Evolutionary conservation across 495 filamentous ascomycete species (phyloP).

Genomic region (Hypoxylon subgilvum): DNA sequence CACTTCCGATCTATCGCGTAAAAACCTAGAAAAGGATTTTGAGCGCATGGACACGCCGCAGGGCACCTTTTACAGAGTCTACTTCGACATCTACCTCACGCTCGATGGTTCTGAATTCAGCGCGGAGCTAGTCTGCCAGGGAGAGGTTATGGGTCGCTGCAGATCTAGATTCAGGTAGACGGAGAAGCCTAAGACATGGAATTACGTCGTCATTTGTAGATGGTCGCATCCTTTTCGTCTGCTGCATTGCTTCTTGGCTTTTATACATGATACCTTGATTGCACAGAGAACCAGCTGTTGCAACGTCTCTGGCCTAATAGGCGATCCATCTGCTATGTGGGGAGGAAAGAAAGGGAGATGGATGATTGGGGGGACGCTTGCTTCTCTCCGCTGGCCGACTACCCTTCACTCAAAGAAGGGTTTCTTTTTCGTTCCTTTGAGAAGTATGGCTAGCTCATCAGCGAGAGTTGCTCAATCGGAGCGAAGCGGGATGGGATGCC

Average conservation of each 20-base stretch:
- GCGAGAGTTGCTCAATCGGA: constrained; percentile 12
- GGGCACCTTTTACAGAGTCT: constrained; percentile 94
- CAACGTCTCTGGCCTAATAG: constrained; percentile 13
- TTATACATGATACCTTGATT: constrained; percentile 34
- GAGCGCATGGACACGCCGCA: constrained; percentile 99
- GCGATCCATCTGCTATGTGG: constrained; percentile 7
- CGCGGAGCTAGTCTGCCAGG: constrained; percentile 96
- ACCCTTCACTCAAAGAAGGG: constrained; percentile 1
- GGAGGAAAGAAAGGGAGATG: constrained; percentile 9
- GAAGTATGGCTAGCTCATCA: constrained; percentile 10
- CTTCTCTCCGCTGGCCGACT: not conserved
- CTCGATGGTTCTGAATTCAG: constrained; percentile 98
- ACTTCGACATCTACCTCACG: constrained; percentile 84
- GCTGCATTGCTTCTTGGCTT: constrained; percentile 30
- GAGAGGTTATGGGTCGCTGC: constrained; percentile 98
- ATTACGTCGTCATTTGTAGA: constrained; percentile 8
- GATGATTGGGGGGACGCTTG: too few species aligned
- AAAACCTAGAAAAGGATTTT: constrained; percentile 98
- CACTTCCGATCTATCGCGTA: constrained; percentile 93
- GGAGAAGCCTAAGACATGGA: constrained; percentile 10
- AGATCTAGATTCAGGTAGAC: constrained; percentile 79
- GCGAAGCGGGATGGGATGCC: constrained; percentile 4
- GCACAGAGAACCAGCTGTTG: constrained; percentile 29
- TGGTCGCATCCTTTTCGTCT: constrained; percentile 13
- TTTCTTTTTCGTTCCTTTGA: constrained; percentile 13